phyloP scores from a whole-genome alignment of 306 rosid species.

The Cicer judaicum region DNA sequence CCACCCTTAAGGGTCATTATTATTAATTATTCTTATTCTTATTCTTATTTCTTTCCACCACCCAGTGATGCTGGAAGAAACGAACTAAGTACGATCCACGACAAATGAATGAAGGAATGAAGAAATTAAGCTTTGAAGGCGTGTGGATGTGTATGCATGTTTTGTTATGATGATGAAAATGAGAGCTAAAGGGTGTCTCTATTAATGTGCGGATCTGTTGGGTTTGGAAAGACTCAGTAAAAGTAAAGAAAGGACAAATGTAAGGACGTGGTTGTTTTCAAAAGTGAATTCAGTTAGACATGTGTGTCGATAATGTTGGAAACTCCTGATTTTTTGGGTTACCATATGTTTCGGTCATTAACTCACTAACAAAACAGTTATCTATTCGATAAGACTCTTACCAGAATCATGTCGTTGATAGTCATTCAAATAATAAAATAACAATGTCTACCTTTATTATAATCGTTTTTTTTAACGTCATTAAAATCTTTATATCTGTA shows the following conservation, averaged over 20 bases:
- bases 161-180: neutral
- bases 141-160: neutral
- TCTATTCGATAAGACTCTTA: neutral
- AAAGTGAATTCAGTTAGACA: conserved; percentile 44
- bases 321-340: conserved; percentile 46
- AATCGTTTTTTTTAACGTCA: too few species aligned
- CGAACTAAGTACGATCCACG: neutral
- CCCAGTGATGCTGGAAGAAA: conserved; percentile 22
- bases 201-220: conserved; percentile 47
- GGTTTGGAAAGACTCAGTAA: conserved; percentile 55
- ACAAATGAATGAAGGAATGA: neutral
- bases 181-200: neutral
- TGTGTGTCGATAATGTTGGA: conserved; percentile 33
- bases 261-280: conserved; percentile 40
- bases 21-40: neutral
- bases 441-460: too few species aligned
- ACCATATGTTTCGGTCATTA: conserved; percentile 34
- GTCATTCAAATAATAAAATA: too few species aligned
- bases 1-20: conserved; percentile 76
- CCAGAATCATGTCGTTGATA: neutral
- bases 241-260: conserved; percentile 40
- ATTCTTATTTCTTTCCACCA: conserved; percentile 30
- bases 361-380: neutral
- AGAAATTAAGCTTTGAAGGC: neutral
- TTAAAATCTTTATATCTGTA: too few species aligned